Evolutionary conservation across 2,329 filamentous ascomycete species (phyloP), one percentile per base, ranked within the genome.

Genomic region (Trichoderma gracile): DNA sequence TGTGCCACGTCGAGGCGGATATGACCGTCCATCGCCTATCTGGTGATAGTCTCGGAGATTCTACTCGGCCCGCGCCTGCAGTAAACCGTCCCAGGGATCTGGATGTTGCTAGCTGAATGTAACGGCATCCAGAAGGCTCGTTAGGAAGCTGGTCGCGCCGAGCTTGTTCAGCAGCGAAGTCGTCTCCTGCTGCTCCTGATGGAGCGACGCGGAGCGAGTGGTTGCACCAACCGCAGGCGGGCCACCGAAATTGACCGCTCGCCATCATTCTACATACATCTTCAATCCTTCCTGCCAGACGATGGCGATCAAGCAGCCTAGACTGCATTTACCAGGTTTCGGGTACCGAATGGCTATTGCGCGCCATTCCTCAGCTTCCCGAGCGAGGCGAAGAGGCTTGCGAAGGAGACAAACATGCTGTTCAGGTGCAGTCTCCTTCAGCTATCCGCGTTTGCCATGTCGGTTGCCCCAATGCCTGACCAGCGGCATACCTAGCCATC

Each of bases 11-110:
- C 33, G 10, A 10, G 57, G 17, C 49, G 59, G 59, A 62, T 46
- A 54, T 62, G 59, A 54, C 59, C 59, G 59, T 54, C 49, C 12
- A 54, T 62, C 59, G 59, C 59, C 59, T 62, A 62, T 62, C 59
- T 62, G 21, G 59, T 62, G 40, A 33, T 54, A 62, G 59, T 45
- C 59, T 62, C 59, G 59, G 59, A 62, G 59, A 62, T 62, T 62
- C 59, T 46, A 54, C 59, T 62, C 59, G 59, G 59, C 49, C 59
- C 59, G 59, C 49, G 23, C 59, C 49, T 45, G 42, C 46, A 62
- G 50, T 46, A 10, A 46, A 46, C 50, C 40, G 59, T 62, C 59
- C 59, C 59, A 62, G 38, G 19, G 59, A 62, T 62, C 59, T 62
- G 59, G 59, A 54, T 46, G 40, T 54, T 62, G 19, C 40, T 46